A percentile compares a stretch with the other conserved stretches of the same genome.
These are phyloP conservation scores for Aspergillus transmontanensis DNA, from an alignment of 2,329 filamentous ascomycete species.

Conservation along the genomic window DNA sequence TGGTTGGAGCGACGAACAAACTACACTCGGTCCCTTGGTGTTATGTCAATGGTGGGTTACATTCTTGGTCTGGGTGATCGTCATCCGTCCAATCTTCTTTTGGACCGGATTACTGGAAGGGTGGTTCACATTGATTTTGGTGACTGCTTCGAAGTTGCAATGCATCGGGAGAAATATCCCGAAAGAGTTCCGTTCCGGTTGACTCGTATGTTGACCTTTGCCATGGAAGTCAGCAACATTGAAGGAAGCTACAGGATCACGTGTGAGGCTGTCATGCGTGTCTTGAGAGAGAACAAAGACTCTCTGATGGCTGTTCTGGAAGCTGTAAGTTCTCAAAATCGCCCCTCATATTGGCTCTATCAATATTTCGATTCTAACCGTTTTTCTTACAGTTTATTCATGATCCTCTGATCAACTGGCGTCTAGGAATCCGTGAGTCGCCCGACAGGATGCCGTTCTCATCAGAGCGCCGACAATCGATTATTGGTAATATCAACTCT, in stretches of 20 bases:
- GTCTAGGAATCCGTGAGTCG: slow-evolving; percentile 68
- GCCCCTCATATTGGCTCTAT: not conserved
- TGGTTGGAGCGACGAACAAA: slow-evolving; percentile 99
- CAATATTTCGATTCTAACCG: slow-evolving; percentile 17
- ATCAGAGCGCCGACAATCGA: slow-evolving; percentile 62
- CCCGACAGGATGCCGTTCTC: slow-evolving; percentile 62
- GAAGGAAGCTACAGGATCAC: slow-evolving; percentile 98
- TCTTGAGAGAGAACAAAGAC: slow-evolving; percentile 95
- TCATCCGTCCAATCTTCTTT: slow-evolving; percentile 96
- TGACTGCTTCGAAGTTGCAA: slow-evolving; percentile 98
- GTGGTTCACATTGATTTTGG: slow-evolving; percentile 99
- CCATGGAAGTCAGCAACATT: slow-evolving; percentile 99
- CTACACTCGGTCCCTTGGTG: slow-evolving; percentile 92
- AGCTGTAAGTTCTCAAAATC: slow-evolving; percentile 67
- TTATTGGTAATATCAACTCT: slow-evolving; percentile 54
- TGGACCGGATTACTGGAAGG: slow-evolving; percentile 93
- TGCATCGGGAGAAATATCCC: slow-evolving; percentile 99
- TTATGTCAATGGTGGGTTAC: slow-evolving; percentile 99
- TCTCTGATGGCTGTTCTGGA: slow-evolving; percentile 97
- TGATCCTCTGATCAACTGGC: slow-evolving; percentile 97
- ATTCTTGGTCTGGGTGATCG: slow-evolving; percentile 95
- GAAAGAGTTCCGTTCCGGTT: slow-evolving; percentile 97
- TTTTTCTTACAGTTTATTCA: slow-evolving; percentile 80
- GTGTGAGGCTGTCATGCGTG: slow-evolving; percentile 97
- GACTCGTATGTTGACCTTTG: slow-evolving; percentile 98